A percentile compares a stretch with the other conserved stretches of the same genome.
phyloP scores from a whole-genome alignment of 2,329 filamentous ascomycete species.

The Fusarium avenaceum region DNA sequence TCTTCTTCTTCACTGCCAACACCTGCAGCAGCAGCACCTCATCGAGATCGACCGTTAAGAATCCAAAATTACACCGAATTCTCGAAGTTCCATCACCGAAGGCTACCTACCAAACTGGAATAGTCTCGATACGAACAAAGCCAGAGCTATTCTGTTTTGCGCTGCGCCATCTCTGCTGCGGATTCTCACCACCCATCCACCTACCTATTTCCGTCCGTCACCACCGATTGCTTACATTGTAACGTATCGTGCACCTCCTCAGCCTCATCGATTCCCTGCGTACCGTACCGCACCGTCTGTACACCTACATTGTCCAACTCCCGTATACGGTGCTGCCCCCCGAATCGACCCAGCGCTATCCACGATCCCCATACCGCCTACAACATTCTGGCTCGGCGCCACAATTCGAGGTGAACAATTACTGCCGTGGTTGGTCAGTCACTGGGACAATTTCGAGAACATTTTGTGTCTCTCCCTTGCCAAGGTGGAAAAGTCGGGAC shows the following conservation, averaged over 20 bases:
- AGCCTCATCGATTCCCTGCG: slow-evolving; percentile 10
- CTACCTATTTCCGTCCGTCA: slow-evolving; percentile 25
- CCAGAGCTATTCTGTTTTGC: slow-evolving; percentile 27
- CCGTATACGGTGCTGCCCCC: slow-evolving; percentile 28
- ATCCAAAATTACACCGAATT: slow-evolving; percentile 27
- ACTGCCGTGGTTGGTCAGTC: slow-evolving; percentile 19
- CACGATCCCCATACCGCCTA: slow-evolving; percentile 30
- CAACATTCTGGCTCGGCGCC: slow-evolving; percentile 33
- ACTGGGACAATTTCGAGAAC: slow-evolving; percentile 7
- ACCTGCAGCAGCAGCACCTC: neutral
- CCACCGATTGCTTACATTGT: neutral
- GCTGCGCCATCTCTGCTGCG: slow-evolving; percentile 32
- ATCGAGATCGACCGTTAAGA: slow-evolving; percentile 1
- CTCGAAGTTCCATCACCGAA: slow-evolving; percentile 19
- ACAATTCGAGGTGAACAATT: slow-evolving; percentile 27
- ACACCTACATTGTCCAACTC: slow-evolving; percentile 11
- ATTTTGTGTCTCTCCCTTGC: slow-evolving; percentile 35
- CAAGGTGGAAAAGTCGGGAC: slow-evolving; percentile 41
- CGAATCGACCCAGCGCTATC: slow-evolving; percentile 10
- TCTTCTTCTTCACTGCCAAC: neutral
- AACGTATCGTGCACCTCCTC: slow-evolving; percentile 5
- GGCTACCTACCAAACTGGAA: slow-evolving; percentile 29
- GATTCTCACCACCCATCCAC: slow-evolving; percentile 33
- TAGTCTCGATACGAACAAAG: slow-evolving; percentile 19
- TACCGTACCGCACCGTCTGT: slow-evolving; percentile 7